Conservation (phyloP, 352 stramenopile genomes). For the Saprolegnia diclina region DNA sequence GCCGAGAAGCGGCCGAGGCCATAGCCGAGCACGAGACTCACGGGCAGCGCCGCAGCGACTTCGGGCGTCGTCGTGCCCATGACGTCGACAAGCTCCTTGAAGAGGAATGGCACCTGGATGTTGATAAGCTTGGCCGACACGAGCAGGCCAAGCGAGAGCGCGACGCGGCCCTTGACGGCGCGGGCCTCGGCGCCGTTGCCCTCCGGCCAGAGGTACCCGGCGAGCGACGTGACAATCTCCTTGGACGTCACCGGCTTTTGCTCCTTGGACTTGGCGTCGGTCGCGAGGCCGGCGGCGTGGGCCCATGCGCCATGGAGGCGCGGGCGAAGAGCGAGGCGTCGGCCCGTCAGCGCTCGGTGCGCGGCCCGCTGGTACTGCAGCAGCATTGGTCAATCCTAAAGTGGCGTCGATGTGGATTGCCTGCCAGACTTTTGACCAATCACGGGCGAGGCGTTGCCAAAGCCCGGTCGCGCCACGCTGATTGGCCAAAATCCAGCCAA, state of each 20-base stretch:
- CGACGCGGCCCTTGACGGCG: conserved; percentile 76
- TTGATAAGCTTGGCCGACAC: conserved; percentile 87
- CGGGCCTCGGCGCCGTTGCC: conserved; percentile 48
- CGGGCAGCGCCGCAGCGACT: conserved; percentile 55
- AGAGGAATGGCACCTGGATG: conserved; percentile 96
- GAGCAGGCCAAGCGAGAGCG: conserved; percentile 80
- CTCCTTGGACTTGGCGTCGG: conserved; percentile 28
- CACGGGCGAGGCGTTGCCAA: background rate
- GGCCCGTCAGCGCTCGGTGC: background rate
- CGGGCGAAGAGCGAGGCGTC: background rate
- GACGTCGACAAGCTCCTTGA: conserved; percentile 93
- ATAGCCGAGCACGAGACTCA: conserved; percentile 89
- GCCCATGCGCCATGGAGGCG: background rate
- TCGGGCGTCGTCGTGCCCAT: conserved; percentile 51
- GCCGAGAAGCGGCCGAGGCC: conserved; percentile 86
- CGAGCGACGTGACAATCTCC: conserved; percentile 56
- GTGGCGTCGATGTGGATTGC: background rate
- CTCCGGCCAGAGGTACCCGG: conserved; percentile 61
- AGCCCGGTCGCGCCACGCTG: background rate
- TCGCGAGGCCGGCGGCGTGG: background rate
- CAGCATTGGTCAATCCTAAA: background rate
- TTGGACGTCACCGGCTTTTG: conserved; percentile 29
- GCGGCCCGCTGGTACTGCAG: background rate
- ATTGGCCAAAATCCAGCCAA: background rate
- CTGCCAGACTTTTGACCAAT: background rate